Base-by-base conservation (phyloP, 768 basidiomycete species). In the Tulasnella sp. region DNA sequence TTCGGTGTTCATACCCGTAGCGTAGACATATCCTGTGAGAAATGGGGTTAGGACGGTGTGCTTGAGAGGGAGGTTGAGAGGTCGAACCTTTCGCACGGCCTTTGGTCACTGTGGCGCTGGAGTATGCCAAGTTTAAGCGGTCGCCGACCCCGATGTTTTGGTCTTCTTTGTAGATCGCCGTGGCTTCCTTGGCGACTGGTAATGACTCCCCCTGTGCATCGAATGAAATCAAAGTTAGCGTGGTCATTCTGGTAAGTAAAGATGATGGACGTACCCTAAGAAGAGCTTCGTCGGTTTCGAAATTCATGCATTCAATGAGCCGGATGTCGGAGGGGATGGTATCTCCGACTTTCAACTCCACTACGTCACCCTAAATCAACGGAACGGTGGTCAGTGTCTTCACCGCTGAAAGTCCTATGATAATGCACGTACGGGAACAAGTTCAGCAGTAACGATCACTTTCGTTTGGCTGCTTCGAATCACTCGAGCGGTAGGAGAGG, bases 341-440 rank as follows among this genome's bases (percentile, higher is more conserved):
- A 74, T 84, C 78, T 12, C 83, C 85, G 12, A 86, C 87, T 70
- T 82, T 80, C 2, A 94, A 80, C 76, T 92, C 89, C 37, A 93
- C 82, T 62, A 92, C 88, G 78, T 94, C 91, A 78, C 93, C 91
- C 77, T 92, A 22, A 16, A 35, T 35, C 17, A 29, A 19, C 41
- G 11, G n/a, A n/a, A n/a, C n/a, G n/a, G n/a, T n/a, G n/a, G n/a
- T n/a, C n/a, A n/a, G n/a, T n/a, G n/a, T n/a, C n/a, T n/a, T n/a
- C n/a, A n/a, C n/a, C n/a, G n/a, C n/a, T 39, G 16, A 34, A n/a
- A 12, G 5, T 5, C 3, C 26, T 32, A n/a, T 19, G 11, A 36
- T 35, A 26, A 62, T 26, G 40, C 32, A 67, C 62, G 64, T 44
- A 81, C 80, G 37, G 83, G 81, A 32, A 84, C 84, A 32, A 84